These are phyloP conservation scores for Hypsizygus marmoreus DNA, from an alignment of 768 basidiomycete species.

Conservation along the genomic window DNA sequence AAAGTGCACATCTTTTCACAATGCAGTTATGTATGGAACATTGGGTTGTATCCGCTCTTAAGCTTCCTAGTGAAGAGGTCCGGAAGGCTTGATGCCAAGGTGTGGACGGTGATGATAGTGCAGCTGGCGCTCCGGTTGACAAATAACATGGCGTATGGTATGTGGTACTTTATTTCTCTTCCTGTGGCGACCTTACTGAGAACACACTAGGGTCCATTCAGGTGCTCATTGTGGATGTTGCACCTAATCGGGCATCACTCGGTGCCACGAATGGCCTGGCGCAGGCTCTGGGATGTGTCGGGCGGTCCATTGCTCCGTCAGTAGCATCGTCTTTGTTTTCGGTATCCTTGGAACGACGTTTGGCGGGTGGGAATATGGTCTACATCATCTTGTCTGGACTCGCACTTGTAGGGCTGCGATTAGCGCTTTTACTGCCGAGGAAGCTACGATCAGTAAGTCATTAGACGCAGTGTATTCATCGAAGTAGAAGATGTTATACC, in stretches of 20 bases:
- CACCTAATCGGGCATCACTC: constrained; percentile 40
- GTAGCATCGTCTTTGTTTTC: constrained; percentile 45
- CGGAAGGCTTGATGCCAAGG: constrained; percentile 33
- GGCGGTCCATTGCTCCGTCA: constrained; percentile 44
- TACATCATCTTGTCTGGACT: constrained; percentile 27
- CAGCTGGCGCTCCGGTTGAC: constrained; percentile 33
- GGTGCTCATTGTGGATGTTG: constrained; percentile 46
- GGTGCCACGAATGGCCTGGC: constrained; percentile 58
- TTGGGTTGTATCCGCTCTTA: constrained; percentile 33
- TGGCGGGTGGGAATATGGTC: constrained; percentile 40
- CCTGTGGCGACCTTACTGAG: background rate
- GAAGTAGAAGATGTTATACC: too few relatives aligned
- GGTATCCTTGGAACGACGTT: constrained; percentile 35
- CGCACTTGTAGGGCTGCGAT: constrained; percentile 14
- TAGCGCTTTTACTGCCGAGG: constrained; percentile 15
- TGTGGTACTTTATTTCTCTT: constrained; percentile 6
- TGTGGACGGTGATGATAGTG: constrained; percentile 30
- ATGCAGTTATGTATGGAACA: constrained; percentile 15
- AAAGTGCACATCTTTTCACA: constrained; percentile 39
- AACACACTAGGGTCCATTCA: constrained; percentile 46
- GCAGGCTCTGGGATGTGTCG: constrained; percentile 50
- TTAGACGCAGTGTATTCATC: too few relatives aligned
- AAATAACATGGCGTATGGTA: constrained; percentile 38
- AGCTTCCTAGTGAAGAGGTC: constrained; percentile 33
- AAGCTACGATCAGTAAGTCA: constrained; percentile 8